These are phyloP conservation scores for Thermothelomyces thermophilus DNA, from an alignment of 2,329 filamentous ascomycete species.

Conservation along the genomic window DNA sequence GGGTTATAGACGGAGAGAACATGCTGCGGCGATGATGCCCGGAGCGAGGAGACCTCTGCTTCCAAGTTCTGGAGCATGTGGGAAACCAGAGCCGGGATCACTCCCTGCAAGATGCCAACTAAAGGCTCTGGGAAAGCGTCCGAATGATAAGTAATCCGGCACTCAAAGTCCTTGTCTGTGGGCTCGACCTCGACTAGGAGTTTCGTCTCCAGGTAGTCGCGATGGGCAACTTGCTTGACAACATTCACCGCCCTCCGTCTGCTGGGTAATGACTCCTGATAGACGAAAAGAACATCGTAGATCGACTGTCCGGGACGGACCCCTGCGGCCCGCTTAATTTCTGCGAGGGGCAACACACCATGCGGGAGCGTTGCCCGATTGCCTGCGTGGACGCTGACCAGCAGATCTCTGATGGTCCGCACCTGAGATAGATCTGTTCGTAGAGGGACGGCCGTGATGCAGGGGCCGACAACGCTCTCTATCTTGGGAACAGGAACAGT, in stretches of 20 bases:
- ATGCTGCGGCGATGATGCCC: slow-evolving; percentile 26
- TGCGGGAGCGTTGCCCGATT: slow-evolving; percentile 63
- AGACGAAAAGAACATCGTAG: slow-evolving; percentile 76
- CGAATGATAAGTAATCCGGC: slow-evolving; percentile 44
- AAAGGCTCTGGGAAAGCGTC: slow-evolving; percentile 48
- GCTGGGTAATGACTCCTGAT: slow-evolving; percentile 64
- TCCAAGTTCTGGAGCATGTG: slow-evolving; percentile 28
- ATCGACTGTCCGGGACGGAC: slow-evolving; percentile 50
- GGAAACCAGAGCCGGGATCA: slow-evolving; percentile 50
- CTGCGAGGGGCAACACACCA: slow-evolving; percentile 55
- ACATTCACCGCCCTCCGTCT: slow-evolving; percentile 20
- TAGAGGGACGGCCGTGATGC: slow-evolving; percentile 67
- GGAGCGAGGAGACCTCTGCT: slow-evolving; percentile 23
- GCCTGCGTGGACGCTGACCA: slow-evolving; percentile 55
- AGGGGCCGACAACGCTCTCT: slow-evolving; percentile 72
- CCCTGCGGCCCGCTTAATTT: slow-evolving; percentile 59
- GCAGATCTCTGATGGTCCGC: slow-evolving; percentile 50
- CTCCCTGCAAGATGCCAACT: slow-evolving; percentile 48
- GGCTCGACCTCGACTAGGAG: slow-evolving; percentile 74
- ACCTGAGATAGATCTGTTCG: slow-evolving; percentile 53
- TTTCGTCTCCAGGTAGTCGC: slow-evolving; percentile 70
- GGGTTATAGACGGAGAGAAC: slow-evolving; percentile 46
- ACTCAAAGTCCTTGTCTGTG: slow-evolving; percentile 32
- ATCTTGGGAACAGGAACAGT: slow-evolving; percentile 64
- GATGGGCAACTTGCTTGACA: slow-evolving; percentile 51